These are phyloP conservation scores for Ettlia oleoabundans DNA, from an alignment of 139 green algal genomes.

Conservation along the genomic window DNA sequence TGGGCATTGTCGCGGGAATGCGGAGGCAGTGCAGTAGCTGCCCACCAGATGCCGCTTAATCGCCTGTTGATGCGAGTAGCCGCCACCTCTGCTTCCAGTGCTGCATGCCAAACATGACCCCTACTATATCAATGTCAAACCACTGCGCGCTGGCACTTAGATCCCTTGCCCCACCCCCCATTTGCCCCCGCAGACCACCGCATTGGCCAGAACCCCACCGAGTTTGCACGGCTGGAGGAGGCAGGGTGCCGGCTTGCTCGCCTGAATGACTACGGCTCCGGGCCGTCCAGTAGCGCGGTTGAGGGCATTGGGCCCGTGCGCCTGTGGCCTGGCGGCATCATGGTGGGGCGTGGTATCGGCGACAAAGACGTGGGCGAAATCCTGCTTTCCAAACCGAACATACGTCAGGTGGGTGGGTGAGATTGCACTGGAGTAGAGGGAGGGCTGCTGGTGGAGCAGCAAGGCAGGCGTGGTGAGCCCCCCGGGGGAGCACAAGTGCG, in stretches of 20 bases:
- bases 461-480: neutral
- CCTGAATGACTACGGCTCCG: slow-evolving; percentile 37
- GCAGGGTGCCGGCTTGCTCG: slow-evolving; percentile 41
- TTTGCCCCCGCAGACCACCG: no score
- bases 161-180: no score
- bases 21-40: no score
- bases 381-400: slow-evolving; percentile 81
- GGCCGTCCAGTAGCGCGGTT: slow-evolving; percentile 16
- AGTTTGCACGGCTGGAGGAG: slow-evolving; percentile 48
- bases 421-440: neutral
- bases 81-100: no score
- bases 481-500: no score
- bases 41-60: no score
- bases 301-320: slow-evolving; percentile 84
- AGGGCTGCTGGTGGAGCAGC: neutral
- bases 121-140: no score
- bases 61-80: no score
- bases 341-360: slow-evolving; percentile 82
- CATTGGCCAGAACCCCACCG: slow-evolving; percentile 37
- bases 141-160: no score
- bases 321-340: slow-evolving; percentile 92
- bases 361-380: slow-evolving; percentile 83
- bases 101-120: no score
- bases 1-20: no score
- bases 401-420: slow-evolving; percentile 63